Evolutionary conservation across 768 basidiomycete genomes (phyloP), one percentile per base, ranked within the genome.

Genomic region (Boletellus ananiceps): DNA sequence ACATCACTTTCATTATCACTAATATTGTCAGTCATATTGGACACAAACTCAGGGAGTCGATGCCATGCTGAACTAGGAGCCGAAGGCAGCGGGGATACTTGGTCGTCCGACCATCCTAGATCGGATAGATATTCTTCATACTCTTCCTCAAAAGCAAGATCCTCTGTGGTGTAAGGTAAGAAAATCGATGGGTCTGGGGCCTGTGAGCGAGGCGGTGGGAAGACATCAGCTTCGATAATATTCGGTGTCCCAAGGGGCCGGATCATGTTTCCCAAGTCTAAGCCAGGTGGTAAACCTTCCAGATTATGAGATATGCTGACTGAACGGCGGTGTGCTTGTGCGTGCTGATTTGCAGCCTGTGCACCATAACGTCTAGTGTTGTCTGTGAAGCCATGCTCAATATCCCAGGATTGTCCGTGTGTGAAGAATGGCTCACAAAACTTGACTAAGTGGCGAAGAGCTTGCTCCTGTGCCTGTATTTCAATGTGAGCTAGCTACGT

Each of bases 101-200:
- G 74, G 40, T 81, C 79, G 46, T 86, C 84, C 4, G 83, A 79
- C 75, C 79, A 86, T 15, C 86, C 87, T 19, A 93, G 71, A 61
- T 91, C 91, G n/a, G 85, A 89, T 23, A 98, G 73, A 58, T 95
- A 93, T 61, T 95, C 93, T 65, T 97, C 94, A 61, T 96, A 98
- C 61, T 96, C 94, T 62, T 93, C 91, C 61, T 97, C 94, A 57
- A 93, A 94, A 1, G 92, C 93, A 51, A 91, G 87, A 58, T 93
- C 89, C 65, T 98, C 95, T 2, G 90, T 86, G 35, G 89, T 92
- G 64, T 92, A 96, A 14, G 92, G 91, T 18, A 93, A 74, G 72
- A 93, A 91, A 39, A 87, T 84, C 13, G 82, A 83, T 11, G 87
- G 82, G 63, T 91, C 87, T 0, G 87, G 84, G 1, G 88, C 86